Evolutionary conservation across 495 filamentous ascomycete genomes (phyloP).

Genomic region (Viridothelium virens): DNA sequence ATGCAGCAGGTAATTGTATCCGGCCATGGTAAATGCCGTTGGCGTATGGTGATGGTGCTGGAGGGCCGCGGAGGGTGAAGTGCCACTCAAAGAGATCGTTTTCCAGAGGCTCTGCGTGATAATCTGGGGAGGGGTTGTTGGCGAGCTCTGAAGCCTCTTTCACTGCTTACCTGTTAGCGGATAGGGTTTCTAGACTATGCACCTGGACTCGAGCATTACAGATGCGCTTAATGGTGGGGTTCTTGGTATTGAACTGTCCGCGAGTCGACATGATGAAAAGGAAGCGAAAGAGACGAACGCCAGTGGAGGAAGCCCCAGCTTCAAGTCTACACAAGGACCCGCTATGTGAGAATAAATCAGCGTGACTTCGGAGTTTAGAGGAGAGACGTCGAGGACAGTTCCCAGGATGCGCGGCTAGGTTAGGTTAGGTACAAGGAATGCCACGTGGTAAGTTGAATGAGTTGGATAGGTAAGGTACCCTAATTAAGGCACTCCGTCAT

Average conservation of each 20-base stretch:
- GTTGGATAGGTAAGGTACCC: background rate
- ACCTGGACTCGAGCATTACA: slow-evolving; percentile 38
- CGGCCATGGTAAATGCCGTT: slow-evolving; percentile 88
- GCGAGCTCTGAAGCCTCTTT: slow-evolving; percentile 83
- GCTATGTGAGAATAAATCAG: background rate
- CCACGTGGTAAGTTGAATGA: slow-evolving; percentile 4
- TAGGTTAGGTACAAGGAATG: no score
- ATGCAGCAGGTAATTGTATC: slow-evolving; percentile 79
- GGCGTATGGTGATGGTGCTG: slow-evolving; percentile 67
- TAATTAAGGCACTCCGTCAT: no score
- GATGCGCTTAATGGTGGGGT: slow-evolving; percentile 72
- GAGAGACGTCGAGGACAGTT: background rate
- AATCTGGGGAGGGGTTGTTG: slow-evolving; percentile 67
- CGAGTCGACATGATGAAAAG: slow-evolving; percentile 32
- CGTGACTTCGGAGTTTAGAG: background rate
- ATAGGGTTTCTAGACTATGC: slow-evolving; percentile 10
- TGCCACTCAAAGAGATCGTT: slow-evolving; percentile 97
- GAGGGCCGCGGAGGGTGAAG: slow-evolving; percentile 92
- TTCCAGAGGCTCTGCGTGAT: slow-evolving; percentile 73
- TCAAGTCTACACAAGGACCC: background rate
- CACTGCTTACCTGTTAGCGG: slow-evolving; percentile 42
- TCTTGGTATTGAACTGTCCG: slow-evolving; percentile 62
- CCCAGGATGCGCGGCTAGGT: background rate
- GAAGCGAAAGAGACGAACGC: background rate
- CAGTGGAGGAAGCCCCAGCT: background rate